These are phyloP conservation scores for Camptophora hylomeconis DNA, from an alignment of 2,329 filamentous ascomycete genomes.

Conservation along the genomic window DNA sequence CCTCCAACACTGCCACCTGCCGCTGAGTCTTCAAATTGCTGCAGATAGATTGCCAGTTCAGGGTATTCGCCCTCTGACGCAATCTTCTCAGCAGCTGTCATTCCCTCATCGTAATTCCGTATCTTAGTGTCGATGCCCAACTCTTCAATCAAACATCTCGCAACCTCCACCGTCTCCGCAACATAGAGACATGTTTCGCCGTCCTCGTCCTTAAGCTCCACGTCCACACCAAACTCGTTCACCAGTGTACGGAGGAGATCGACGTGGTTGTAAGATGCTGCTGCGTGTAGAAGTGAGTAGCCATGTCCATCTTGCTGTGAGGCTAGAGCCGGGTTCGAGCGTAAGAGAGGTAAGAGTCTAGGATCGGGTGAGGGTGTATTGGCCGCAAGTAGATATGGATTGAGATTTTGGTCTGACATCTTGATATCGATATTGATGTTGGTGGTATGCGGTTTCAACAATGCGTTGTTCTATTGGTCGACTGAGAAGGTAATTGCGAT, in stretches of 20 bases:
- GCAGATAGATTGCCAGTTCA: slow-evolving; percentile 60
- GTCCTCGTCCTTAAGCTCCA: slow-evolving; percentile 79
- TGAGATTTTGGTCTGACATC: slow-evolving; percentile 26
- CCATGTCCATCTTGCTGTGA: slow-evolving; percentile 75
- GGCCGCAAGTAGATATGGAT: slow-evolving; percentile 64
- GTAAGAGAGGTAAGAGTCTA: slow-evolving; percentile 60
- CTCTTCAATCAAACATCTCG: slow-evolving; percentile 69
- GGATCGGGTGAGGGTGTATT: slow-evolving; percentile 51
- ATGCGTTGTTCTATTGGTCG: too few relatives aligned
- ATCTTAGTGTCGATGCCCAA: slow-evolving; percentile 55
- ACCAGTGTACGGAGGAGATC: slow-evolving; percentile 66
- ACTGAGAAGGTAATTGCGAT: too few relatives aligned
- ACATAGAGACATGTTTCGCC: slow-evolving; percentile 90
- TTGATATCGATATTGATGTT: neutral
- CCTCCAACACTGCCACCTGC: slow-evolving; percentile 17
- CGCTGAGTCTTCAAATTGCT: slow-evolving; percentile 21
- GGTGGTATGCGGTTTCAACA: too few relatives aligned
- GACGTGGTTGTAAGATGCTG: slow-evolving; percentile 80
- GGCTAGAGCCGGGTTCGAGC: slow-evolving; percentile 61
- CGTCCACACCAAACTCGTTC: slow-evolving; percentile 60
- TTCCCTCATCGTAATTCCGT: slow-evolving; percentile 59
- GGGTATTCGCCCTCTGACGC: slow-evolving; percentile 66
- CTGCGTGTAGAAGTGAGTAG: slow-evolving; percentile 88
- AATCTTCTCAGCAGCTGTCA: slow-evolving; percentile 72
- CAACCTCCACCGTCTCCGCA: slow-evolving; percentile 68